Evolutionary conservation across 2,329 filamentous ascomycete genomes (phyloP).

Genomic region (Paracamarosporium sp.): DNA sequence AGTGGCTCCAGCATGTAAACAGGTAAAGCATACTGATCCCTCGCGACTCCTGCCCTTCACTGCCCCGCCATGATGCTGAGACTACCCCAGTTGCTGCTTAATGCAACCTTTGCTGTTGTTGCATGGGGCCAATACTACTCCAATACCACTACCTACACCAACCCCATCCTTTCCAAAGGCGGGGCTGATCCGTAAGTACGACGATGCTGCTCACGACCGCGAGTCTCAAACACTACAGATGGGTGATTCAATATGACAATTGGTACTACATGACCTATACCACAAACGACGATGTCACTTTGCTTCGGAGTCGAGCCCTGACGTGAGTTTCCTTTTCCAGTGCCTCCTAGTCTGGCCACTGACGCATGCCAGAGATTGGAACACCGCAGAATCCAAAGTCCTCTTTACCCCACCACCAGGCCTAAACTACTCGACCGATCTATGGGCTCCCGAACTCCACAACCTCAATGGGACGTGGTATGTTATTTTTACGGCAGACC

Average conservation of each 20-base stretch:
- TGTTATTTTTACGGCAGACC: conserved; percentile 61
- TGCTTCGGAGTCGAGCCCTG: conserved; percentile 49
- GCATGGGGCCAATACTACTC: conserved; percentile 25
- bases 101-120: conserved; percentile 24
- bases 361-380: conserved; percentile 44
- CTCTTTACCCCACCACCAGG: conserved; percentile 52
- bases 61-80: conserved; percentile 24
- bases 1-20: neutral
- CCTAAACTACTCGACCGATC: conserved; percentile 54
- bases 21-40: neutral
- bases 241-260: conserved; percentile 50
- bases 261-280: conserved; percentile 57
- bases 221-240: conserved; percentile 29
- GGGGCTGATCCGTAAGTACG: conserved; percentile 53
- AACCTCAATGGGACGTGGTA: conserved; percentile 56
- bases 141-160: conserved; percentile 48
- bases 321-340: conserved; percentile 36
- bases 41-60: neutral
- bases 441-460: conserved; percentile 61
- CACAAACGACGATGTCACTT: conserved; percentile 52
- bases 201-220: neutral
- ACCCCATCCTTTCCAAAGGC: conserved; percentile 50
- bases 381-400: conserved; percentile 51
- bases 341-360: neutral
- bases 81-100: conserved; percentile 12